phyloP scores from a whole-genome alignment of 1,284 basidiomycete genomes.

The Sporisorium sorghi region DNA sequence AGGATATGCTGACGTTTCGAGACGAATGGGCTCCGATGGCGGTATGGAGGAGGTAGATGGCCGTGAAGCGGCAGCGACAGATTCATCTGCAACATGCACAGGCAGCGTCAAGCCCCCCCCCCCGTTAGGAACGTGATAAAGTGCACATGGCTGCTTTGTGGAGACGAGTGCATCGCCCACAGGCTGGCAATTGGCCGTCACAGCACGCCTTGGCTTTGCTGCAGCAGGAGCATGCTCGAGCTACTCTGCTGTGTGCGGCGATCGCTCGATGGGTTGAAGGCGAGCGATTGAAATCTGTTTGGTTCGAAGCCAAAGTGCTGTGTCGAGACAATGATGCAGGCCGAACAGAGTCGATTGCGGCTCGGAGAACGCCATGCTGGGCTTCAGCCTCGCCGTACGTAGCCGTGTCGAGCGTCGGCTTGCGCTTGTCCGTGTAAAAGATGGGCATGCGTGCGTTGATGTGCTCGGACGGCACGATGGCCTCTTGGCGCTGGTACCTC shows the following conservation, averaged over 20 bases:
- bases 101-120: not conserved
- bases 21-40: too few relatives aligned
- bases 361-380: not conserved
- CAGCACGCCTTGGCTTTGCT: slow-evolving; percentile 8
- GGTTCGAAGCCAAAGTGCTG: too few relatives aligned
- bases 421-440: slow-evolving; percentile 19
- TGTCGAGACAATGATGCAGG: not conserved
- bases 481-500: slow-evolving; percentile 6
- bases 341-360: not conserved
- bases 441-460: slow-evolving; percentile 2
- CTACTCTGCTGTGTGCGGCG: not conserved
- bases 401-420: slow-evolving; percentile 6
- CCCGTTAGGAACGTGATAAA: not conserved
- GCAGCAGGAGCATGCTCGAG: slow-evolving; percentile 4
- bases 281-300: too few relatives aligned
- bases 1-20: too few relatives aligned
- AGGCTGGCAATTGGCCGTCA: not conserved
- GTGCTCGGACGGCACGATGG: slow-evolving; percentile 9
- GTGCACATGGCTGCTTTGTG: not conserved
- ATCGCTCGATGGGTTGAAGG: not conserved
- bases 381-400: slow-evolving; percentile 4
- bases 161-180: slow-evolving; percentile 4
- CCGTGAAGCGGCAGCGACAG: too few relatives aligned
- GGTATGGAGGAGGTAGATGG: too few relatives aligned
- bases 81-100: not conserved